phyloP scores from a whole-genome alignment of 768 basidiomycete species.

The Pisolithus microcarpus region DNA sequence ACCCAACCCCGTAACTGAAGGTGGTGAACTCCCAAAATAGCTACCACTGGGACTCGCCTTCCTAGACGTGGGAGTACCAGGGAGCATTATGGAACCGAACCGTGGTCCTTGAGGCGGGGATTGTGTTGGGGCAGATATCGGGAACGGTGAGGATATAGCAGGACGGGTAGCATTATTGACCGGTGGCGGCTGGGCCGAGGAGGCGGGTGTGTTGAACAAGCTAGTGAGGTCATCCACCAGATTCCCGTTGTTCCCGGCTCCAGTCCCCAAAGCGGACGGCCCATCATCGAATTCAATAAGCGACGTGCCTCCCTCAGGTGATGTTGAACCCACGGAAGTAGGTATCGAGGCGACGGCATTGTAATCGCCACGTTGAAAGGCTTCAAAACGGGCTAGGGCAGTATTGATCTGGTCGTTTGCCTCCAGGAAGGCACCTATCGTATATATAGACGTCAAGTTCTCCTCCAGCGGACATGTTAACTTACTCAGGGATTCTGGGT shows the following conservation, averaged over 20 bases:
- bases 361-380: conserved; percentile 90
- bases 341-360: conserved; percentile 65
- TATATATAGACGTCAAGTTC: neutral
- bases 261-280: conserved; percentile 9
- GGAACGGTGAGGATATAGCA: conserved; percentile 13
- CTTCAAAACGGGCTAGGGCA: conserved; percentile 82
- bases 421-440: conserved; percentile 82
- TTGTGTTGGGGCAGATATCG: conserved; percentile 6
- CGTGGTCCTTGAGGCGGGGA: conserved; percentile 13
- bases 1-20: neutral
- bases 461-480: neutral
- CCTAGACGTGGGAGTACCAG: conserved; percentile 30
- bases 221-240: conserved; percentile 53
- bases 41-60: conserved; percentile 10
- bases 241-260: conserved; percentile 14
- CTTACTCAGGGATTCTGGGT: conserved; percentile 84
- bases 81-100: conserved; percentile 37
- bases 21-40: conserved; percentile 5
- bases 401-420: conserved; percentile 98
- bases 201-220: conserved; percentile 38
- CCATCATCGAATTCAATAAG: conserved; percentile 76
- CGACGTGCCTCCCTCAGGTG: conserved; percentile 35
- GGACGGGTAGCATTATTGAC: conserved; percentile 25
- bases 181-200: conserved; percentile 10
- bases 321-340: conserved; percentile 40